Evolutionary conservation across 257 asterid genomes (phyloP).

Genomic region (Petunia axillaris): DNA sequence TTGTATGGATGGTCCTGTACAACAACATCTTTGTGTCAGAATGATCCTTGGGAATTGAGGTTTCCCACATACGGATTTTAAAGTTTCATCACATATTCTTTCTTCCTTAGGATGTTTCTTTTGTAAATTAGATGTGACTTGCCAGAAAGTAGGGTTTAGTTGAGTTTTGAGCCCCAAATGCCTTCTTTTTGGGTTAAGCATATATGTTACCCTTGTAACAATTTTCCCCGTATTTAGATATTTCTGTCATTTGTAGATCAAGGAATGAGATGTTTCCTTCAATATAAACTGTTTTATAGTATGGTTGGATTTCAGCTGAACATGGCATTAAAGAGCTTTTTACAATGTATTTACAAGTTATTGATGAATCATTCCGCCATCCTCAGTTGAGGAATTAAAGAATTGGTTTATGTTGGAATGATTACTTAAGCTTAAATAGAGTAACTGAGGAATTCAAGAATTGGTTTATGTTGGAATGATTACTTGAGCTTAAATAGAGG

Average conservation of each 20-base stretch:
- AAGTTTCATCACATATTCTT: constrained; percentile 23
- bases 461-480: background rate
- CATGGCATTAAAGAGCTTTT: no score
- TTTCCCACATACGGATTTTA: constrained; percentile 22
- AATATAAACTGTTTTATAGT: no score
- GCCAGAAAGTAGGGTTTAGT: constrained; percentile 35
- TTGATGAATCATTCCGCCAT: no score
- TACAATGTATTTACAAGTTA: no score
- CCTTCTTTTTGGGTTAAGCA: constrained; percentile 31
- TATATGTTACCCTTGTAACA: constrained; percentile 31
- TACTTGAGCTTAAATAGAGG: no score
- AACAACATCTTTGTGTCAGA: constrained; percentile 19
- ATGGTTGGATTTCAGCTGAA: no score
- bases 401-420: background rate
- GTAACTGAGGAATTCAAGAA: background rate
- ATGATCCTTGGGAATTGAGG: background rate
- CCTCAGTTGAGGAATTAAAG: no score
- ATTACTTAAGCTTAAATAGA: no score
- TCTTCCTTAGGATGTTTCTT: constrained; percentile 30
- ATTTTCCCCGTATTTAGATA: constrained; percentile 35
- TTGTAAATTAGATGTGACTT: constrained; percentile 49
- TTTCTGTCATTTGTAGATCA: background rate
- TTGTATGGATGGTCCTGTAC: constrained; percentile 23
- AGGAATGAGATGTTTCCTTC: constrained; percentile 14
- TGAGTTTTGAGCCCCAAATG: constrained; percentile 31